Conservation (phyloP, 495 filamentous ascomycete genomes). For the Thozetella sp. region DNA sequence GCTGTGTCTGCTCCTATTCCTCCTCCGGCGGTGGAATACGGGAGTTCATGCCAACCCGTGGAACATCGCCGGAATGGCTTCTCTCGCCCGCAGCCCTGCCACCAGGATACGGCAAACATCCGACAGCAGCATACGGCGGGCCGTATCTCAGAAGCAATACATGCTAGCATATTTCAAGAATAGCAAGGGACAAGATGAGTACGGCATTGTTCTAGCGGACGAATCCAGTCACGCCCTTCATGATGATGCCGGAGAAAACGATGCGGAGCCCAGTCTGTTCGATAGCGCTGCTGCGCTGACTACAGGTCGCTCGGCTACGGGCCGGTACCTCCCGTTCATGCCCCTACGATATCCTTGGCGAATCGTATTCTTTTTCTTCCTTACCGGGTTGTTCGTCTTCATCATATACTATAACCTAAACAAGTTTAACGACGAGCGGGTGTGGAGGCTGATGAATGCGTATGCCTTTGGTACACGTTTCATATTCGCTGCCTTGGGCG, state of each 20-base stretch:
- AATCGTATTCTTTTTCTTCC: constrained; percentile 20
- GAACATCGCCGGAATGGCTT: constrained; percentile 31
- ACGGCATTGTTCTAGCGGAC: constrained; percentile 30
- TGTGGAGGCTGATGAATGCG: constrained; percentile 28
- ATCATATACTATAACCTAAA: constrained; percentile 32
- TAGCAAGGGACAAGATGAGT: constrained; percentile 17
- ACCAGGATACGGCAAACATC: constrained; percentile 18
- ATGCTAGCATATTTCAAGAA: constrained; percentile 24
- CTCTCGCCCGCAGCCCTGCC: constrained; percentile 15
- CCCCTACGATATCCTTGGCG: constrained; percentile 26
- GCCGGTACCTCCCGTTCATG: constrained; percentile 23
- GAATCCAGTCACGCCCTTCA: constrained; percentile 23
- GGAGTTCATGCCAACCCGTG: constrained; percentile 33
- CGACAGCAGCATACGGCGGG: constrained; percentile 15
- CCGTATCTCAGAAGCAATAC: constrained; percentile 17
- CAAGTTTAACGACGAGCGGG: constrained; percentile 15
- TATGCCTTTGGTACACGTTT: constrained; percentile 37
- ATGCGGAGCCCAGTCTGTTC: constrained; percentile 5
- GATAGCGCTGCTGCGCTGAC: not conserved
- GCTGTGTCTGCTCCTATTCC: constrained; percentile 17
- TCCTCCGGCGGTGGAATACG: constrained; percentile 20
- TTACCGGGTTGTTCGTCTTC: constrained; percentile 24
- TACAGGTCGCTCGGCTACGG: not conserved
- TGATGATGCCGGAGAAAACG: not conserved
- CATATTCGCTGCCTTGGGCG: constrained; percentile 28